Base-by-base conservation (phyloP, 257 asterid genomes). In the Anisodus acutangulus region DNA sequence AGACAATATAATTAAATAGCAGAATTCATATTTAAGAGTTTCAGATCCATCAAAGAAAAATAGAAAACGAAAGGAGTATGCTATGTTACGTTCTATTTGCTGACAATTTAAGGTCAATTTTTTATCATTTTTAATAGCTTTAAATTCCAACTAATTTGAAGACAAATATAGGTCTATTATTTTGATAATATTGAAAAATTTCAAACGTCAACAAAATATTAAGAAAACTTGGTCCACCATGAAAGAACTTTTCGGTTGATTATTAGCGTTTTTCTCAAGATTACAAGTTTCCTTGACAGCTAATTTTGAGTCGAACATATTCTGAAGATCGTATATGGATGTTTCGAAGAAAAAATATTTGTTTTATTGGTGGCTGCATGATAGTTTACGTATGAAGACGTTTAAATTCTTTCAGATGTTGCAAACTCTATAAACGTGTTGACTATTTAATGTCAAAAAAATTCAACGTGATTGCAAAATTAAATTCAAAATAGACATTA, bases 51-150 rank as follows among this genome's bases (percentile, higher is more conserved):
- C 41, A 26, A 26, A 66, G 16, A 11, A 66, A 13, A 31, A 5
- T 31, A 31, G 47, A 37, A 66, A 31, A 66, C 1, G 66, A 35
- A 66, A 13, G 19, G 16, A 2, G 72, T 19, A 31, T 31, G 45
- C 45, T 37, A 72, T 54, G 13, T 53, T 26, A 22, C 26, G 26
- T 22, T 22, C 64, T 11, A 26, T 76, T 76, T 76, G 41, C 8
- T 51, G 81, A 76, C 81, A 51, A 76, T 53, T 76, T 51, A 76
- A 22, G 81, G 81, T 53, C 47, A 53, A 51, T 51, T 10, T 13
- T 51, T 76, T 51, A 51, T 26, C 8, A 26, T 49, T 11, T 8
- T 11, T 16, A 12, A 2, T 51, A 12, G 22, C 60, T 47, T 74
- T 49, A 22, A 49, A 49, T 22, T 74, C 62, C 47, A 11, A 31